Percentiles rank a stretch among this genome's conserved stretches.
phyloP scores from a whole-genome alignment of 2,329 filamentous ascomycete species.

The Ceratocystis papillata region DNA sequence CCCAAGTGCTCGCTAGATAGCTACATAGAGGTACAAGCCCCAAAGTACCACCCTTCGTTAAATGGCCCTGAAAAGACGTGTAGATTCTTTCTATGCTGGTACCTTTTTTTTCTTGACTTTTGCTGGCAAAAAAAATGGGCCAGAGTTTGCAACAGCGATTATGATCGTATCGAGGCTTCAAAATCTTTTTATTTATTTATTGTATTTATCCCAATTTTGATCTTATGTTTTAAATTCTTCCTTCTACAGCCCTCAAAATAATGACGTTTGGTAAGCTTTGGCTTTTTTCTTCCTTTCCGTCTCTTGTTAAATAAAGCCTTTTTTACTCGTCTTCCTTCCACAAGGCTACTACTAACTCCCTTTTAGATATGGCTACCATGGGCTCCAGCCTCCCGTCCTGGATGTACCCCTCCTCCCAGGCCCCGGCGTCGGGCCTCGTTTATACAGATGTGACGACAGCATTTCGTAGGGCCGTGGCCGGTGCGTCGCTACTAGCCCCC shows the following conservation, averaged over 20 bases:
- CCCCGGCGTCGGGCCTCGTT: slow-evolving; percentile 18
- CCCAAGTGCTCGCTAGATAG: too few species aligned
- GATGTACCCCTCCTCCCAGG: not conserved
- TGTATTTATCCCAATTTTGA: not conserved
- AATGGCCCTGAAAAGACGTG: not conserved
- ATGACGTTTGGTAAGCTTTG: slow-evolving; percentile 10
- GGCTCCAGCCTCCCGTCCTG: slow-evolving; percentile 5
- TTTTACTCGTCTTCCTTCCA: not conserved
- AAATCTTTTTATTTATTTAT: not conserved
- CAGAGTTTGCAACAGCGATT: slow-evolving; percentile 3
- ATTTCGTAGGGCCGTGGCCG: slow-evolving; percentile 20
- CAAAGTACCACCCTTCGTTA: too few species aligned
- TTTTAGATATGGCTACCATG: slow-evolving; percentile 10
- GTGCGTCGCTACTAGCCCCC: slow-evolving; percentile 9
- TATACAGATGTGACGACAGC: slow-evolving; percentile 22
- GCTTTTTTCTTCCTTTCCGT: not conserved
- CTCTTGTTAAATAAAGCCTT: not conserved
- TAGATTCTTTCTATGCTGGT: not conserved
- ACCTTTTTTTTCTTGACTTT: not conserved
- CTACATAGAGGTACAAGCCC: too few species aligned
- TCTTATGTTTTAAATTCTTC: not conserved
- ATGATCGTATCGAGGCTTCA: not conserved
- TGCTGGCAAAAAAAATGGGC: slow-evolving; percentile 1
- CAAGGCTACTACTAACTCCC: slow-evolving; percentile 4
- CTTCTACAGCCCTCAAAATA: not conserved